Base-by-base conservation (phyloP, 129 eudicot species). In the Glebionis coronaria region DNA sequence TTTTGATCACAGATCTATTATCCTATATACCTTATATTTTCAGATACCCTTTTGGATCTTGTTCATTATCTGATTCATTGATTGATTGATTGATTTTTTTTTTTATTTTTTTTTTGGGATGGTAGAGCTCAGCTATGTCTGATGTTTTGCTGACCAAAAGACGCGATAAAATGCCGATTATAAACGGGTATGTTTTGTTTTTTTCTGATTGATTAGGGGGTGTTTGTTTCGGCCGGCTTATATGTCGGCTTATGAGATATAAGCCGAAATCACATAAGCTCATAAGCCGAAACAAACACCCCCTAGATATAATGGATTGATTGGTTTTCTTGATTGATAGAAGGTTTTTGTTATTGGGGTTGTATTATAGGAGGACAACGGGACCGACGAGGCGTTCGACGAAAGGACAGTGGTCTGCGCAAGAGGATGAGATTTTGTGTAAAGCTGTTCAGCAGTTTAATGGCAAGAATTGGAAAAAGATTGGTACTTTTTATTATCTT, bases 381-480 rank as follows among this genome's bases (percentile, higher is more conserved):
- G 80, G 80, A 21, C 99, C 99, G 19, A 88, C 99, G 65, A 85
- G 99, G 71, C 96, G 97, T 25, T 93, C 97, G 7, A 88, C 99
- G 12, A 93, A 83, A 80, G 99, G 99, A 56, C 99, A 93, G 73
- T 93, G 99, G 99, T 88, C 97, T 50, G 73, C 92, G 8, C 97
- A 89, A 81, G 97, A 93, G 95, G 98, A 93, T 79, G 98, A 93
- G 78, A 73, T 83, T 63, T 78, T 93, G 73, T 72, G 98, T 72
- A 67, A 80, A 77, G 98, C 98, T 76, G 98, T 93, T 68, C 86
- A 88, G 71, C 95, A 90, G 44, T 93, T 82, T 77, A 88, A 93
- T 72, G 98, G 99, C 16, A 93, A 93, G 83, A 93, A 86, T 67
- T 93, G 97, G 99, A 93, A 88, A 82, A 93, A 93, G 56, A 93